Conservation (phyloP, 495 filamentous ascomycete genomes). For the Pseudevernia furfuracea region DNA sequence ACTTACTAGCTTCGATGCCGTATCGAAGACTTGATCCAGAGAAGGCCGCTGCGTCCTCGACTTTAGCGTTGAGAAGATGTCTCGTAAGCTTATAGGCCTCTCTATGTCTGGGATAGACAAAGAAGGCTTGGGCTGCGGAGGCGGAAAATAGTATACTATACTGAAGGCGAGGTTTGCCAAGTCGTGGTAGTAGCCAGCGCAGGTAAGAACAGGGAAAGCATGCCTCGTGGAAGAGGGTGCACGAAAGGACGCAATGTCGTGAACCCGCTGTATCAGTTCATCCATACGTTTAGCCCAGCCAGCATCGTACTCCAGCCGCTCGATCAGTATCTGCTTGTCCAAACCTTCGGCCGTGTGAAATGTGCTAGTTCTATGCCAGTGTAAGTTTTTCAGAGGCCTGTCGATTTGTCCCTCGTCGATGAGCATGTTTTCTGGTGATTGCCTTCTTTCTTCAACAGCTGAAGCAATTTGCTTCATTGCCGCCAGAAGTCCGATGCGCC, state of each 20-base stretch:
- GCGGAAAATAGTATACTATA: not conserved
- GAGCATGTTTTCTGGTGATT: not conserved
- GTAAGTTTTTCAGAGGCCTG: not conserved
- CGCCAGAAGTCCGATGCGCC: not conserved
- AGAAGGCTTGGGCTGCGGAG: not conserved
- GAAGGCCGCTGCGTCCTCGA: not conserved
- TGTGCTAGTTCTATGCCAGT: not conserved
- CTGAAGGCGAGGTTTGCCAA: not conserved
- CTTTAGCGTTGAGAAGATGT: not conserved
- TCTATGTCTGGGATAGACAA: not conserved
- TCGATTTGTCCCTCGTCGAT: not conserved
- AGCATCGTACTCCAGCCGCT: not conserved
- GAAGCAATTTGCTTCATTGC: constrained; percentile 1
- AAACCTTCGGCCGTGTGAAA: not conserved
- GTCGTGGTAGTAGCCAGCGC: not conserved
- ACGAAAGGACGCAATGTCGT: not conserved
- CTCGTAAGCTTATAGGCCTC: not conserved
- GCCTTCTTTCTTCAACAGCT: not conserved
- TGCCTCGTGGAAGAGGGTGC: not conserved
- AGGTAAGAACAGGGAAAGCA: not conserved
- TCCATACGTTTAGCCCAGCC: not conserved
- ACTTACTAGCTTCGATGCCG: constrained; percentile 21
- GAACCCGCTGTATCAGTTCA: not conserved
- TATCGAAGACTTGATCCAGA: constrained; percentile 15
- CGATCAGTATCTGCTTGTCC: not conserved